phyloP scores from a whole-genome alignment of 2,329 filamentous ascomycete genomes.

The Ustilaginoidea virens region DNA sequence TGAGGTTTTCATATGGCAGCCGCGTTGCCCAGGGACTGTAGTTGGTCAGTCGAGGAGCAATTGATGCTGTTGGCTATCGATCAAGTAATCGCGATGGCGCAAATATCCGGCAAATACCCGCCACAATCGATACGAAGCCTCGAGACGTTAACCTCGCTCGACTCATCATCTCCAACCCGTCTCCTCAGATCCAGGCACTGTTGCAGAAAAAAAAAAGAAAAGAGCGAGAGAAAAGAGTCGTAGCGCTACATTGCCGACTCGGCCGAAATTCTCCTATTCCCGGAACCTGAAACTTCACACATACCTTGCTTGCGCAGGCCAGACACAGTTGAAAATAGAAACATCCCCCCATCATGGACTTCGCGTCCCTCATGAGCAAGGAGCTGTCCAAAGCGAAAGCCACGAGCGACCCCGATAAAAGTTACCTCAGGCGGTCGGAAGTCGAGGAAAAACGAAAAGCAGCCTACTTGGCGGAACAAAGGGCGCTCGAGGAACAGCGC shows the following conservation, averaged over 20 bases:
- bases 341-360: constrained; percentile 56
- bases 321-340: too few species aligned
- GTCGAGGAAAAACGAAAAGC: constrained; percentile 68
- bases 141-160: neutral
- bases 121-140: constrained; percentile 13
- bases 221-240: too few species aligned
- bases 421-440: constrained; percentile 76
- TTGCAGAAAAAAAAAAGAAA: neutral
- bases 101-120: constrained; percentile 12
- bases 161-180: neutral
- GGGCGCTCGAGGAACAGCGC: constrained; percentile 54
- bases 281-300: too few species aligned
- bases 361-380: constrained; percentile 82
- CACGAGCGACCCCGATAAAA: constrained; percentile 35
- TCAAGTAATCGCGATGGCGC: neutral
- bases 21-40: too few species aligned
- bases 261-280: too few species aligned
- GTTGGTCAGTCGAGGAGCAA: too few species aligned
- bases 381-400: constrained; percentile 75
- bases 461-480: constrained; percentile 71
- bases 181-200: neutral
- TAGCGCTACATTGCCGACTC: too few species aligned
- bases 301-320: too few species aligned
- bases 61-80: too few species aligned
- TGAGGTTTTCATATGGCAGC: too few species aligned